Evolutionary conservation across 1,284 basidiomycete genomes (phyloP).

Genomic region (Chiua sp.): DNA sequence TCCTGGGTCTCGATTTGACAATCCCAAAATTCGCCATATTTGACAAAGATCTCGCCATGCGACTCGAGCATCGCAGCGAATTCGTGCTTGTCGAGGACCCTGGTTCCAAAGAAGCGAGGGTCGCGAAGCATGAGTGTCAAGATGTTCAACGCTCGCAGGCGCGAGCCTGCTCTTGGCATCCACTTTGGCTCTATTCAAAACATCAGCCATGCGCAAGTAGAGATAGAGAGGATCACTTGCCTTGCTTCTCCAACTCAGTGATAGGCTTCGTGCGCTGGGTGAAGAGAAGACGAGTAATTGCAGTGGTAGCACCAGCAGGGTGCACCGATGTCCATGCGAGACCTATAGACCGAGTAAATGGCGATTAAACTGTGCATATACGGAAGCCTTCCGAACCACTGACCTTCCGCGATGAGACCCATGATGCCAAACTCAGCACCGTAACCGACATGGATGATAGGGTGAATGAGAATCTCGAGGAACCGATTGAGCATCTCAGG

Average conservation of each 20-base stretch:
- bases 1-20: slow-evolving; percentile 32
- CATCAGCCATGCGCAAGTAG: neutral
- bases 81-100: slow-evolving; percentile 35
- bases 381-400: neutral
- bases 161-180: slow-evolving; percentile 31
- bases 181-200: slow-evolving; percentile 19
- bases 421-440: slow-evolving; percentile 66
- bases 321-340: slow-evolving; percentile 52
- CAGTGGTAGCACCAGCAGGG: slow-evolving; percentile 33
- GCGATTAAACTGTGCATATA: neutral
- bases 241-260: slow-evolving; percentile 28
- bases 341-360: slow-evolving; percentile 34
- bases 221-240: slow-evolving; percentile 4
- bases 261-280: slow-evolving; percentile 35
- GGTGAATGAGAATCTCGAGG: slow-evolving; percentile 64
- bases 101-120: slow-evolving; percentile 33
- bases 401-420: slow-evolving; percentile 70
- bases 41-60: slow-evolving; percentile 36
- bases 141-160: slow-evolving; percentile 44
- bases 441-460: slow-evolving; percentile 68
- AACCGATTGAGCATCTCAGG: slow-evolving; percentile 68
- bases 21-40: slow-evolving; percentile 38
- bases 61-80: slow-evolving; percentile 37
- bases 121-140: slow-evolving; percentile 46
- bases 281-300: slow-evolving; percentile 37